Percentiles rank a stretch among this genome's conserved stretches.
Conservation (phyloP, 2,329 filamentous ascomycete genomes). For the Chaetomiaceae sp. region DNA sequence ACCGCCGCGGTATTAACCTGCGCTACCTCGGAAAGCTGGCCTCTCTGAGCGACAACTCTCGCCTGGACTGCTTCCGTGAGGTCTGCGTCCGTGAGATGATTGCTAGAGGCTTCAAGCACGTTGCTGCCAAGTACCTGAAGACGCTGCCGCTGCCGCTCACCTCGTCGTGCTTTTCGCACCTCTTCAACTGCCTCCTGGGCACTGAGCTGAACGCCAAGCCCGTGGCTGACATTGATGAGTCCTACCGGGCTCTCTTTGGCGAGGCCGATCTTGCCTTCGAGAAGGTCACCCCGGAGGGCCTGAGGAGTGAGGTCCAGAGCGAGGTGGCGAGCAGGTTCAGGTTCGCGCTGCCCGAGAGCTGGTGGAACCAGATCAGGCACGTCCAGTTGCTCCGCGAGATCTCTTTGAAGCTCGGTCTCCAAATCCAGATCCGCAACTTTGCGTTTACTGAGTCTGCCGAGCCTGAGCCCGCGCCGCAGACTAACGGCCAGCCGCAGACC, state of each 20-base stretch:
- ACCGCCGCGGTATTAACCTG: slow-evolving; percentile 96
- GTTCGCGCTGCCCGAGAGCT: slow-evolving; percentile 64
- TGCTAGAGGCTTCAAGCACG: slow-evolving; percentile 91
- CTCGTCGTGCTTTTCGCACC: slow-evolving; percentile 74
- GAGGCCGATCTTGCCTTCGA: slow-evolving; percentile 81
- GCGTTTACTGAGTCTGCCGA: slow-evolving; percentile 44
- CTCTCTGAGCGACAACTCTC: slow-evolving; percentile 61
- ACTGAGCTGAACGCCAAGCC: slow-evolving; percentile 71
- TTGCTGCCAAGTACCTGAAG: slow-evolving; percentile 72
- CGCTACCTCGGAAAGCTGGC: slow-evolving; percentile 89
- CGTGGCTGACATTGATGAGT: slow-evolving; percentile 68
- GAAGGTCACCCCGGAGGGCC: slow-evolving; percentile 65
- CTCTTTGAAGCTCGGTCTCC: slow-evolving; percentile 81
- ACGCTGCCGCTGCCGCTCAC: slow-evolving; percentile 74
- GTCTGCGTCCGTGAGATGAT: slow-evolving; percentile 90
- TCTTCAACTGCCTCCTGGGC: slow-evolving; percentile 91
- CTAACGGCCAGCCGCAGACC: slow-evolving; percentile 35
- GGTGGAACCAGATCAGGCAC: slow-evolving; percentile 63
- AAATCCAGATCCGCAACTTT: slow-evolving; percentile 76
- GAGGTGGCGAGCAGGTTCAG: slow-evolving; percentile 73
- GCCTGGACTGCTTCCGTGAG: slow-evolving; percentile 70
- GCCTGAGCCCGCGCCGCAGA: slow-evolving; percentile 26
- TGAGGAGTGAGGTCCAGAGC: slow-evolving; percentile 64
- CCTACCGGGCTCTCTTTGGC: slow-evolving; percentile 69
- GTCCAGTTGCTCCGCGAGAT: slow-evolving; percentile 86